Evolutionary conservation across 2,329 filamentous ascomycete species (phyloP), one percentile per base, ranked within the genome.

Genomic region (Sphaerulina populicola): DNA sequence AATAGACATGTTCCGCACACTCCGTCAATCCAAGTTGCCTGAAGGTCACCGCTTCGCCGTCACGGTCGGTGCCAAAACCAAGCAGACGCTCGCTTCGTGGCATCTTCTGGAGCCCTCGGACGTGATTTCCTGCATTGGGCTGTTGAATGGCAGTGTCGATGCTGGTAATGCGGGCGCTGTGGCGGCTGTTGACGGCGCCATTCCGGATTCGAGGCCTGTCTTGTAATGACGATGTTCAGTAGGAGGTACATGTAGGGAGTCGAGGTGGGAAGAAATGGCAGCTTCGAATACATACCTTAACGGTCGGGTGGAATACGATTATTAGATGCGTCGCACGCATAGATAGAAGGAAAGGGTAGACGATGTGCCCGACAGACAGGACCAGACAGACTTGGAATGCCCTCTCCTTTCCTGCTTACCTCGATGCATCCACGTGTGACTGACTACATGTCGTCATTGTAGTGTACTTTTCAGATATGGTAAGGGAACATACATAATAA

Each of bases 71-170:
- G 85, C 89, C 4, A 93, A 86, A 69, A 90, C 85, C 49, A 96
- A 96, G 75, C 84, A 89, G 64, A 97, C 93, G 2, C 75, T 94
- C 49, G 93, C 93, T 12, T 83, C 82, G 60, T 96, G 88, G 83
- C 90, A 96, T 69, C 73, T 97, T 9, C 77, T 94, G 7, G 90
- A 96, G 67, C 89, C 93, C 0, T 75, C 82, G 52, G 90, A 97
- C 68, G 89, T 97, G 49, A 84, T 97, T 60, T 66, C 65, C 7
- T 60, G 62, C 35, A 59, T 68, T 45, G 64, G 64, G 11, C 53
- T 66, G 44, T 61, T 68, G 18, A 68, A 67, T 49, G 65, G 64
- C 14, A 57, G 55, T 27, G 56, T 59, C 12, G 66, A 68, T 48
- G 58, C 49, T 15, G 59, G 60, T 12, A 59, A 60, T 51, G 62